Base-by-base conservation (phyloP, 1,139 yeast genomes). In the Yamadazyma jaroonii region DNA sequence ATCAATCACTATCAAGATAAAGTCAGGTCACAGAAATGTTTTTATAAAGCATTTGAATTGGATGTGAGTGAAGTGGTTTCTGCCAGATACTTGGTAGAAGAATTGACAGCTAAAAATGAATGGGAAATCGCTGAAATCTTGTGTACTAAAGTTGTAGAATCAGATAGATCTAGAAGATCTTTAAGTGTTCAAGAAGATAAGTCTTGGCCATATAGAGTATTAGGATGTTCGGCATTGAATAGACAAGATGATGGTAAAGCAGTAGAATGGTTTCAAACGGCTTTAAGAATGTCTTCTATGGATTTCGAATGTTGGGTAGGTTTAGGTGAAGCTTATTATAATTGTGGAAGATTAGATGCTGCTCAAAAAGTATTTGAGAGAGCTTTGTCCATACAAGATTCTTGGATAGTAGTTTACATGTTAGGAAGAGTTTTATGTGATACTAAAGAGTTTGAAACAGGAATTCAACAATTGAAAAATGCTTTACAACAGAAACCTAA, bases 241-340 rank as follows among this genome's bases (percentile, higher is more conserved):
- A 67, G 64, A 21, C 87, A 82, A 46, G 82, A 85, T 48, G 88
- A 81, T 48, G 80, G 80, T 2, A 81, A 80, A 40, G 95, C 98
- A 0, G 82, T 90, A 31, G 92, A 86, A 56, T 81, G 86, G 78
- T 89, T 88, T 53, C 98, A 92, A 59, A 77, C 81, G 22, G 90
- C 96, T 0, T 66, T 94, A 39, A 72, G 97, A 44, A 65, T 85
- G 47, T 67, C 80, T 27, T 67, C 84, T 0, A 53, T 57, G 40
- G 97, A 92, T 59, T 59, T 75, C 7, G 82, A 85, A 48, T 82
- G 96, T 9, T 90, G 97, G 97, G 71, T 85, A 20, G 97, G 97
- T 0, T 67, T 92, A 27, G 98, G 98, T 14, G 98, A 94, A 57
- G 94, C 97, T 0, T 92, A 92, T 56, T 70, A 74, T 40, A 77